Conservation (phyloP, 306 rosid genomes). For the Urtica urens region DNA sequence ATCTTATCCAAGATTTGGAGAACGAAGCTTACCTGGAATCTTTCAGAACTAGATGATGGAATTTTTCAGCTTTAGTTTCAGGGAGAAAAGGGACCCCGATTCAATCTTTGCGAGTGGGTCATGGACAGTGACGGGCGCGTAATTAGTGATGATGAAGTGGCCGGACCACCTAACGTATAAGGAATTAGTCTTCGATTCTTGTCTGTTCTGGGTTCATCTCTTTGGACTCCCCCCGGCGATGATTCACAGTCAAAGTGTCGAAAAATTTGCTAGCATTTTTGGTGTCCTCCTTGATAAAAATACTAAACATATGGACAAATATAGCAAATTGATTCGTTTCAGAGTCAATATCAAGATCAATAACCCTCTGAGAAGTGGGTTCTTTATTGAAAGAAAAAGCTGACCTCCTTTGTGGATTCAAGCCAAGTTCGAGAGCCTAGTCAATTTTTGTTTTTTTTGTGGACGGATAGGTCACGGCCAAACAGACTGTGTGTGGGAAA, state of each 20-base stretch:
- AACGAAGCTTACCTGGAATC: too few species aligned
- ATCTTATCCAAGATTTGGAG: too few species aligned
- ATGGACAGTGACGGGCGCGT: too few species aligned
- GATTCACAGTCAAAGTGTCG: neutral
- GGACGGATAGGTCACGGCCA: neutral
- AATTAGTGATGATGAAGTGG: neutral
- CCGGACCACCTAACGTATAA: neutral
- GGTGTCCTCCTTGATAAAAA: neutral
- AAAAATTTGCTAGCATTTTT: neutral
- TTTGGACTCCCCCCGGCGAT: neutral
- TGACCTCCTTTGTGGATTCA: neutral
- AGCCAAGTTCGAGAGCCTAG: neutral
- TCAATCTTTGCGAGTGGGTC: too few species aligned
- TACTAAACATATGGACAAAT: neutral
- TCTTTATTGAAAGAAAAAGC: neutral
- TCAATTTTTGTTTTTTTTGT: neutral
- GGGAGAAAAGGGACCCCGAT: too few species aligned
- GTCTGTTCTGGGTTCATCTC: neutral
- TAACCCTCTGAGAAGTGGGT: neutral
- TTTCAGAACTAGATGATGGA: too few species aligned
- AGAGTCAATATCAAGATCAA: neutral
- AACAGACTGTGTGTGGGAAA: neutral
- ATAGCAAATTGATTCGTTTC: neutral
- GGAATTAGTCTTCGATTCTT: neutral
- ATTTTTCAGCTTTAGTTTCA: too few species aligned